Percentiles rank a stretch among this genome's conserved stretches.
These are phyloP conservation scores for Solanum pimpinellifolium DNA, from an alignment of 257 asterid genomes.

Conservation along the genomic window DNA sequence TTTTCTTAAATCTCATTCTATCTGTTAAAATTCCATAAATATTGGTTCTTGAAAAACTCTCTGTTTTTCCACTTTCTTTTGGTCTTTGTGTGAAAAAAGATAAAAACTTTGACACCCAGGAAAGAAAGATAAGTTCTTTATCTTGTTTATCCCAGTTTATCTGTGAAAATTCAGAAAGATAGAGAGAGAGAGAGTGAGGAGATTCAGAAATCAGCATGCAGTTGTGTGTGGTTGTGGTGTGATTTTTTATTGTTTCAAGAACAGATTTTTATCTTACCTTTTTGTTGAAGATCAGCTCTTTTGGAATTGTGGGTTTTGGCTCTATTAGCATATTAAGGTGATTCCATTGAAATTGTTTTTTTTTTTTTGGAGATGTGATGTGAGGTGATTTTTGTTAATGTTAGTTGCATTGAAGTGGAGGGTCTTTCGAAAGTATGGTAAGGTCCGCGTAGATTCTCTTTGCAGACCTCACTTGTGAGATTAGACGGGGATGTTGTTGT, in stretches of 20 bases:
- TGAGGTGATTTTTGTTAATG: background rate
- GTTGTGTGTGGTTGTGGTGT: background rate
- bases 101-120: background rate
- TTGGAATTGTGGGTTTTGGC: background rate
- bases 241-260: background rate
- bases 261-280: background rate
- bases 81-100: background rate
- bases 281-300: background rate
- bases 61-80: background rate
- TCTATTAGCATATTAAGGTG: background rate
- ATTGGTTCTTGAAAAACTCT: background rate
- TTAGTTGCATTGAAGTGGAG: background rate
- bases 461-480: background rate
- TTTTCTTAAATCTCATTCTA: background rate
- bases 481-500: background rate
- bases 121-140: background rate
- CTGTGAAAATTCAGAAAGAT: background rate
- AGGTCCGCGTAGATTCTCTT: background rate
- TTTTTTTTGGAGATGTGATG: background rate
- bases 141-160: background rate
- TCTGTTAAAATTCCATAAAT: background rate
- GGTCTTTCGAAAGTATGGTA: background rate
- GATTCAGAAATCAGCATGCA: background rate
- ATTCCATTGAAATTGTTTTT: background rate
- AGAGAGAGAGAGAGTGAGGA: background rate